These are phyloP conservation scores for Thraustochytrium striatum DNA, from an alignment of 352 stramenopile genomes.

Conservation along the genomic window DNA sequence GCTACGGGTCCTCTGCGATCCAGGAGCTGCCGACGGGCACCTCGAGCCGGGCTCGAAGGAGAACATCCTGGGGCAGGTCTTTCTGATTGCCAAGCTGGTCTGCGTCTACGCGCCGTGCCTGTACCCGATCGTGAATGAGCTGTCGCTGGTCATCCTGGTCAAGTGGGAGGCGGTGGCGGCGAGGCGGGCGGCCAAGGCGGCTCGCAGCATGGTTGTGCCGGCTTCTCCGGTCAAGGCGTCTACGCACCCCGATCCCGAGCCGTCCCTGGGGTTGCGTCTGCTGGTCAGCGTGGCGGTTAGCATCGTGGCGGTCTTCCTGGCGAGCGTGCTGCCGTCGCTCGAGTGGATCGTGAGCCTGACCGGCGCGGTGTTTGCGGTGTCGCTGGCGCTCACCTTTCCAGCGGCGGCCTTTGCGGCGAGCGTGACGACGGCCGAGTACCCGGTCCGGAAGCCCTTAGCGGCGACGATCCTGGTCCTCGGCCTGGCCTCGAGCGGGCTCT, in stretches of 20 bases:
- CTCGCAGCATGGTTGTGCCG: not conserved
- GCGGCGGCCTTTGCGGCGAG: too few species aligned
- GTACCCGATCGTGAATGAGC: not conserved
- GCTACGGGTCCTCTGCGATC: not conserved
- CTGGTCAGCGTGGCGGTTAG: not conserved
- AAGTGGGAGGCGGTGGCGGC: too few species aligned
- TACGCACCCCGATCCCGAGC: not conserved
- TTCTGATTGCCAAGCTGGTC: not conserved
- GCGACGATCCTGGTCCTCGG: too few species aligned
- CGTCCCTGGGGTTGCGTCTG: not conserved
- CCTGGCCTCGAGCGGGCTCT: too few species aligned
- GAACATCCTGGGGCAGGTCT: not conserved
- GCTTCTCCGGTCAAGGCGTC: not conserved
- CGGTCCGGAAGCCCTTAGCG: too few species aligned
- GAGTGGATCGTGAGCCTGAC: not conserved
- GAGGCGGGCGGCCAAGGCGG: not conserved
- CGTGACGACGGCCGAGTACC: too few species aligned
- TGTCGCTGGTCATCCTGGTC: not conserved
- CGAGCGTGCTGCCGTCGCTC: not conserved
- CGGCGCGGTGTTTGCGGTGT: not conserved
- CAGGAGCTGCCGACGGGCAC: not conserved
- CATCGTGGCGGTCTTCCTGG: not conserved
- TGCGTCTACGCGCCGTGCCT: not conserved
- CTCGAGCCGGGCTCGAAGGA: not conserved
- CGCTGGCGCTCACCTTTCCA: not conserved